Evolutionary conservation across 2,329 filamentous ascomycete species (phyloP).

Genomic region (Talaromyces sp.): DNA sequence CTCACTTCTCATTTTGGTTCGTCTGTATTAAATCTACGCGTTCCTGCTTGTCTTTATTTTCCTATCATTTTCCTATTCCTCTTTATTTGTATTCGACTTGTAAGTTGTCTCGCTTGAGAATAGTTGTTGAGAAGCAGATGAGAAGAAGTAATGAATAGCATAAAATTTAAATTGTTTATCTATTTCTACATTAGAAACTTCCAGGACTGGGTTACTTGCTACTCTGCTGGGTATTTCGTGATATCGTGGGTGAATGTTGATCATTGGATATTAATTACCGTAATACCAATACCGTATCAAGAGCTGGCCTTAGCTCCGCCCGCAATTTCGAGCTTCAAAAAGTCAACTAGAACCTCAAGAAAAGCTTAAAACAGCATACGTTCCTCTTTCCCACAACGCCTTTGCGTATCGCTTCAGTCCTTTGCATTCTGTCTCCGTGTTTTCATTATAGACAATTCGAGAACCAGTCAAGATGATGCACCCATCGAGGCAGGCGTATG

Average conservation of each 20-base stretch:
- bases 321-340: conserved; percentile 2
- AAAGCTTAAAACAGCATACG: not conserved
- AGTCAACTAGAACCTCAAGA: not conserved
- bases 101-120: not conserved
- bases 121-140: not conserved
- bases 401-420: not conserved
- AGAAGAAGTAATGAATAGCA: not conserved
- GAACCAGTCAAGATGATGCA: conserved; percentile 56
- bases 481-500: conserved; percentile 85
- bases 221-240: too few relatives aligned
- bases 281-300: conserved; percentile 8
- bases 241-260: too few relatives aligned
- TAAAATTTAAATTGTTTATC: not conserved
- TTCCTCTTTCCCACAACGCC: not conserved
- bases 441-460: not conserved
- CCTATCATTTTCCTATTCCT: not conserved
- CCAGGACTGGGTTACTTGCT: not conserved
- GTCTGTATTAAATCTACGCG: not conserved
- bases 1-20: not conserved
- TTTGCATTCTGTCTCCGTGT: not conserved
- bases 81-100: not conserved
- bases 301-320: not conserved
- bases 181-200: not conserved
- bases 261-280: not conserved
- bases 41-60: not conserved